phyloP scores from a whole-genome alignment of 305 asterid genomes.

The Fraxinus sp. region DNA sequence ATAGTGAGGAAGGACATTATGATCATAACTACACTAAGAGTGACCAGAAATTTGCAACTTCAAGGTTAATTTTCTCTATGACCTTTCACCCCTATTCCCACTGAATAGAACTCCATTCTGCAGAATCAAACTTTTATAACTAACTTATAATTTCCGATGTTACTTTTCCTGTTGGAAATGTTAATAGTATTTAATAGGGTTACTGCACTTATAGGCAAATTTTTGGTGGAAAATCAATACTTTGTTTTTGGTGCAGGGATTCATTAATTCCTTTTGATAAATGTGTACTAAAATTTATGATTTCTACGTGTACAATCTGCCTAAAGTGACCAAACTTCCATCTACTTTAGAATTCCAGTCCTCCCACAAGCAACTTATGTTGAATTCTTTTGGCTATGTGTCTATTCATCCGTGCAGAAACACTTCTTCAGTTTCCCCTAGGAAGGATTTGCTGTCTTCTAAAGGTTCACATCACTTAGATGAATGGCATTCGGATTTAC shows the following conservation, averaged over 20 bases:
- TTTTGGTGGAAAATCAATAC: not conserved
- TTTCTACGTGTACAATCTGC: not conserved
- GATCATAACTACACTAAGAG: constrained; percentile 39
- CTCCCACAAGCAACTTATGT: not conserved
- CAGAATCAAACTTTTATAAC: not conserved
- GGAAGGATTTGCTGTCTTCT: constrained; percentile 54
- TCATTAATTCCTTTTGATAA: not conserved
- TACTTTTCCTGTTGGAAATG: not conserved
- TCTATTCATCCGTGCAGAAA: constrained; percentile 41
- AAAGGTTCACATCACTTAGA: constrained; percentile 43
- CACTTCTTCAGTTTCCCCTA: constrained; percentile 62
- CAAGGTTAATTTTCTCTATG: constrained; percentile 49
- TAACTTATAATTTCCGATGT: not conserved
- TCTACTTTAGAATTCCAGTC: not conserved
- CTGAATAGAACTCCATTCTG: not conserved
- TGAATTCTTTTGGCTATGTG: not conserved
- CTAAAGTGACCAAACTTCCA: not conserved
- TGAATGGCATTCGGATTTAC: constrained; percentile 82
- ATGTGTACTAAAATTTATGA: not conserved
- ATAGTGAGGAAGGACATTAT: constrained; percentile 29
- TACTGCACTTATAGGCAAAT: not conserved
- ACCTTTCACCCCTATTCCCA: not conserved
- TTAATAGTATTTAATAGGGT: not conserved
- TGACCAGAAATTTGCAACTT: constrained; percentile 48
- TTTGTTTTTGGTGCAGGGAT: not conserved